Base-by-base conservation (phyloP, 208 protist genomes). In the Strigomonas galati region DNA sequence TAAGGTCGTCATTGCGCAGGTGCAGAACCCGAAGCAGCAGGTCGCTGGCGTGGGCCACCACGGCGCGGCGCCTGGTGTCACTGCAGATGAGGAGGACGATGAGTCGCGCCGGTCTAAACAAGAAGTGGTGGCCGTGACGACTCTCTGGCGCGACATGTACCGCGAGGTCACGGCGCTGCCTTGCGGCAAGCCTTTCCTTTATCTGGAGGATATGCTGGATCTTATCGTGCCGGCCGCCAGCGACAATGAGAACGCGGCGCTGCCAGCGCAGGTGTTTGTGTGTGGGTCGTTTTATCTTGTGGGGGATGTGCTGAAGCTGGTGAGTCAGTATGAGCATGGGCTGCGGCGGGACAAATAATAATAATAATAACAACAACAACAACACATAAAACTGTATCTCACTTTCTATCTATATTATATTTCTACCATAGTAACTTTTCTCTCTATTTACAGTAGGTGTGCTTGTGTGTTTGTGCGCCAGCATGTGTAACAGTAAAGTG, bases 221-320 rank as follows among this genome's bases (percentile, higher is more conserved):
- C 27, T 92, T 2, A 66, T 79, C 30, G 27, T 81, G 26, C 72
- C 78, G 6, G 60, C 84, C 35, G 76, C 73, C 14, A 76, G 64
- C 35, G 78, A 89, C 7, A 56, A 61, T 27, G 81, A 86, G 60
- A 79, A 91, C 60, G 81, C 78, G 9, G 14, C 52, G 6, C 24
- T 31, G 62, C 84, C 85, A 3, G 81, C 73, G 9, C 79, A 95
- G 51, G 78, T 93, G 32, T 89, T 95, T 66, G 79, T 92, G 30
- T 87, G 79, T 44, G 89, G 89, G n/a, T 95, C 89, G n/a, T 90
- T 95, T 56, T 95, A 87, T 61, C 69, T 95, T 21, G 69, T 95
- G 12, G 79, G 76, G 6, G 83, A 95, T 55, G 59, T 93, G 12
- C 57, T 92, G 62, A 78, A 71, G 27, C 72, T 94, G 27, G 37